A percentile compares a stretch with the other conserved stretches of the same genome.
Conservation (phyloP, 495 filamentous ascomycete species). For the Podospora sp. region DNA sequence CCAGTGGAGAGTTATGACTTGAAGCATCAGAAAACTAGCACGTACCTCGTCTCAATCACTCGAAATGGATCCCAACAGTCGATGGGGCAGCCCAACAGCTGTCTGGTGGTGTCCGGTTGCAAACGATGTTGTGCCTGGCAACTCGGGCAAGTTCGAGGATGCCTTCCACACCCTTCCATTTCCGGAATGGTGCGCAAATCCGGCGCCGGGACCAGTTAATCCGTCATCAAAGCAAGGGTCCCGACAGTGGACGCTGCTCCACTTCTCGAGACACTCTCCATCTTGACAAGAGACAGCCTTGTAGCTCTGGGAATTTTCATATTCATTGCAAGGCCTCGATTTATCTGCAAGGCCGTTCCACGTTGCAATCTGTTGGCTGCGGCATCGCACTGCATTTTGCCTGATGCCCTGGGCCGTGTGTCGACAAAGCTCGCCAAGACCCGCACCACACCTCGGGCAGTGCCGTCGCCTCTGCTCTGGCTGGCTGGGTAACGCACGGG, state of each 20-base stretch:
- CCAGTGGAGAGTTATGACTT: neutral
- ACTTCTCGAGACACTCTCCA: too few species aligned
- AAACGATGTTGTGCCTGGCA: neutral
- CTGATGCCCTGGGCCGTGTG: neutral
- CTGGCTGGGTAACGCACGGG: neutral
- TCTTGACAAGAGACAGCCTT: too few species aligned
- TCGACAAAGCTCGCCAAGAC: neutral
- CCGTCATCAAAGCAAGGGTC: neutral
- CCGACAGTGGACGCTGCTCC: too few species aligned
- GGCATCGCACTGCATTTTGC: neutral
- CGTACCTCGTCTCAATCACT: neutral
- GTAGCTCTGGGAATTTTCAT: neutral
- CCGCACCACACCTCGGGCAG: neutral
- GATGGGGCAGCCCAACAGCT: neutral
- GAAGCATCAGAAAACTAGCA: neutral
- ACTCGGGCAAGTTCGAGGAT: neutral
- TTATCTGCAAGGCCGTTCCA: neutral
- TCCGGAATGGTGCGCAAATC: neutral
- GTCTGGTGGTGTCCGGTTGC: neutral
- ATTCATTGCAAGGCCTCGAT: neutral
- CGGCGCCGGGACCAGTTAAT: neutral
- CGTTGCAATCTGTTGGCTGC: neutral
- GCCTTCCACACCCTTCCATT: neutral
- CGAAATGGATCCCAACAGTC: neutral
- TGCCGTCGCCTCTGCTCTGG: neutral